Percentiles rank a stretch among this genome's conserved stretches.
These are phyloP conservation scores for Lachancea waltii DNA, from an alignment of 805 yeast species.

Conservation along the genomic window DNA sequence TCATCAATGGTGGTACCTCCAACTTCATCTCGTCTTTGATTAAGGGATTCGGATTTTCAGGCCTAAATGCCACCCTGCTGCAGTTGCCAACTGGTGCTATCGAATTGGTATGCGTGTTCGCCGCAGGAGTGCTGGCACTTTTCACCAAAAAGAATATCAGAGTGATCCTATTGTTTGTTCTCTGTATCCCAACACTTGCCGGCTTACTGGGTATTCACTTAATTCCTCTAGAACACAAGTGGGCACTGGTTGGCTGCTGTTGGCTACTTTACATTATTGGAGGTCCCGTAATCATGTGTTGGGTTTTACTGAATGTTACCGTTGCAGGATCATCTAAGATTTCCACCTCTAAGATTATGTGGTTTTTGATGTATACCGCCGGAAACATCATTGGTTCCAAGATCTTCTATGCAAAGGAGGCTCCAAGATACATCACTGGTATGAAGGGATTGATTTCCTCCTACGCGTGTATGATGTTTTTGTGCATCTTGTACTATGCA, in stretches of 20 bases:
- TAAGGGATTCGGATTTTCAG: conserved; percentile 20
- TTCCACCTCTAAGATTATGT: conserved; percentile 15
- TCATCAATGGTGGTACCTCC: conserved; percentile 17
- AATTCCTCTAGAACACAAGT: conserved; percentile 17
- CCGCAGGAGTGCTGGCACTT: conserved; percentile 20
- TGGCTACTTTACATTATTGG: conserved; percentile 20
- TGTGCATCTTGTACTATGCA: conserved; percentile 13
- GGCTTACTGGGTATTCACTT: conserved; percentile 18
- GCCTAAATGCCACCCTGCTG: conserved; percentile 16
- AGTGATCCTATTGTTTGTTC: conserved; percentile 13
- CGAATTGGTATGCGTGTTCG: conserved; percentile 18
- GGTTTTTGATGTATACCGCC: conserved; percentile 18
- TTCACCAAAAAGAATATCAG: conserved; percentile 16
- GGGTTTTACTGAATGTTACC: conserved; percentile 18
- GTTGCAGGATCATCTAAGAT: conserved; percentile 19
- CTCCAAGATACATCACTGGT: conserved; percentile 18
- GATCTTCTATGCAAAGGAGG: conserved; percentile 17
- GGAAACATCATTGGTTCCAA: conserved; percentile 19
- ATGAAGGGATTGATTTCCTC: conserved; percentile 20
- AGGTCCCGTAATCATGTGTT: conserved; percentile 21
- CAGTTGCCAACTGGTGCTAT: conserved; percentile 20
- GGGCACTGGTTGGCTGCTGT: conserved; percentile 20
- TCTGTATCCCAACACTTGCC: conserved; percentile 20
- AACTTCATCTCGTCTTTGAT: conserved; percentile 18
- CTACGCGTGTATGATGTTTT: conserved; percentile 18